Conservation (phyloP, 2,329 filamentous ascomycete species). For the Diaporthe sp. region DNA sequence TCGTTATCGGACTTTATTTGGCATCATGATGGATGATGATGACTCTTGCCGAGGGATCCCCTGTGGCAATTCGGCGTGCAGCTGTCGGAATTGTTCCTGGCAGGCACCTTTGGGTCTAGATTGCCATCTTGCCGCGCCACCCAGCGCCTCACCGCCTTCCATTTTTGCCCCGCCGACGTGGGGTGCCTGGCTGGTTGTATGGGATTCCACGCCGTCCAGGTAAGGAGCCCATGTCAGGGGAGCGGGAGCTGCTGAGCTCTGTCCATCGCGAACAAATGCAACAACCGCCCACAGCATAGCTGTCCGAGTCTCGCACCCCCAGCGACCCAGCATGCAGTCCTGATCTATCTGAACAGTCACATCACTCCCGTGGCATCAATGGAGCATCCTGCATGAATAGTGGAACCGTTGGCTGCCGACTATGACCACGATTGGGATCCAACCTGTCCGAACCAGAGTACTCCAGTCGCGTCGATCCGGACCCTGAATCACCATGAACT, state of each 20-base stretch:
- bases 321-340: slow-evolving; percentile 16
- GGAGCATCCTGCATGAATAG: slow-evolving; percentile 12
- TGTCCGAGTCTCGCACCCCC: slow-evolving; percentile 1
- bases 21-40: slow-evolving; percentile 29
- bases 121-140: slow-evolving; percentile 1
- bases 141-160: slow-evolving; percentile 26
- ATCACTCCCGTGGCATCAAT: background rate
- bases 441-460: slow-evolving; percentile 27
- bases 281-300: background rate
- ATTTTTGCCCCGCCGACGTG: slow-evolving; percentile 3
- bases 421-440: slow-evolving; percentile 31
- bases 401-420: slow-evolving; percentile 4
- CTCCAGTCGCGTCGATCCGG: slow-evolving; percentile 22
- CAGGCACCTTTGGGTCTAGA: slow-evolving; percentile 11
- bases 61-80: slow-evolving; percentile 5
- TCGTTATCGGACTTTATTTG: slow-evolving; percentile 9
- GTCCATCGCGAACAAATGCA: background rate
- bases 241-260: background rate
- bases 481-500: slow-evolving; percentile 40
- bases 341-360: slow-evolving; percentile 10
- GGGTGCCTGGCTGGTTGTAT: background rate
- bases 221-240: slow-evolving; percentile 13
- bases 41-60: slow-evolving; percentile 32
- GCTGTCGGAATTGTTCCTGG: background rate
- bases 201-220: background rate